A percentile compares a stretch with the other conserved stretches of the same genome.
Evolutionary conservation across 495 filamentous ascomycete species (phyloP).

Genomic region (Podospora pseudoanserina): DNA sequence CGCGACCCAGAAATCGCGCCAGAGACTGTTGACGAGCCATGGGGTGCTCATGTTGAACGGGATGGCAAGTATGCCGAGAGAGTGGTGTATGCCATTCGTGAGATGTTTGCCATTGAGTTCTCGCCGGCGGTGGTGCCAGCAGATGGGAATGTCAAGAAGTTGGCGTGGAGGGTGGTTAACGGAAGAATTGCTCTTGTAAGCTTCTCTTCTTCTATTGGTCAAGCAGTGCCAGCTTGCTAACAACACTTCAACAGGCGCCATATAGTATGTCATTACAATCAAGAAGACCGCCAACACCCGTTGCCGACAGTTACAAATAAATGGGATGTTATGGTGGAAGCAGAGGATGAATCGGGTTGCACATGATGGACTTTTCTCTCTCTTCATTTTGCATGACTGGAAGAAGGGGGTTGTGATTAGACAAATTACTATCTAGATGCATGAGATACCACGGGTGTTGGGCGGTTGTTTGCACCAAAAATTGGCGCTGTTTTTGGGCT

Average conservation of each 20-base stretch:
- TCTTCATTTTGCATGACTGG: constrained; percentile 17
- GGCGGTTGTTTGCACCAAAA: neutral
- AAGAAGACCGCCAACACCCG: constrained; percentile 52
- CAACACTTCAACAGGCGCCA: constrained; percentile 46
- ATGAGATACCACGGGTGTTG: neutral
- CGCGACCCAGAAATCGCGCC: constrained; percentile 89
- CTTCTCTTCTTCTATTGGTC: constrained; percentile 15
- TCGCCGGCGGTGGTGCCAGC: constrained; percentile 88
- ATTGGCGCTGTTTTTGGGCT: neutral
- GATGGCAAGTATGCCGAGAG: constrained; percentile 84
- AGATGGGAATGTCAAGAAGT: constrained; percentile 84
- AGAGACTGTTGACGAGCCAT: constrained; percentile 70
- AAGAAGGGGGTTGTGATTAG: neutral
- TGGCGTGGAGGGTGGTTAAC: constrained; percentile 93
- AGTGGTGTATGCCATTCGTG: constrained; percentile 88
- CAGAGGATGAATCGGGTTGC: neutral
- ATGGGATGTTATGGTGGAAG: neutral
- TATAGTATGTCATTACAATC: constrained; percentile 61
- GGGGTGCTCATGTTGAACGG: constrained; percentile 75
- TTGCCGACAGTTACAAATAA: constrained; percentile 34
- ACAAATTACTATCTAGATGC: constrained; percentile 2
- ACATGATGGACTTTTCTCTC: neutral
- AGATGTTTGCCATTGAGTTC: constrained; percentile 98
- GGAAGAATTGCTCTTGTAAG: constrained; percentile 91
- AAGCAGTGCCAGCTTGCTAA: constrained; percentile 10